These are phyloP conservation scores for Metschnikowia corniflorae DNA, from an alignment of 805 yeast species.

Conservation along the genomic window DNA sequence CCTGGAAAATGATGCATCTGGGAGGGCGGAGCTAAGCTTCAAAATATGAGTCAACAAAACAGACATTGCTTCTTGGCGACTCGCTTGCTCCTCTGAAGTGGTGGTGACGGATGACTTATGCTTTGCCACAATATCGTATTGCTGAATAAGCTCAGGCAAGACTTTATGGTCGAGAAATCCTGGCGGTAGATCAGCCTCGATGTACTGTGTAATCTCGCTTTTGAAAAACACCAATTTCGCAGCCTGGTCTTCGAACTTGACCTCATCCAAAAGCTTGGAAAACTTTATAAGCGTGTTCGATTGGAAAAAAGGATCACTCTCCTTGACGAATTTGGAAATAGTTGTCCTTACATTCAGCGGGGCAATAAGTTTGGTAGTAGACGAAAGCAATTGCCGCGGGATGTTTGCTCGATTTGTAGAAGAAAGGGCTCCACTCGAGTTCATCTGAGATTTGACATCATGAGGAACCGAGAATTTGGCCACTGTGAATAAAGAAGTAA, in stretches of 20 bases:
- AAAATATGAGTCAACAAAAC: conserved; percentile 41
- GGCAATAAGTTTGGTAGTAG: conserved; percentile 38
- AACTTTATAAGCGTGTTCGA: conserved; percentile 49
- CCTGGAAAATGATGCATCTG: conserved; percentile 34
- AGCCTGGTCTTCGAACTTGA: conserved; percentile 49
- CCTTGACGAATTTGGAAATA: conserved; percentile 27
- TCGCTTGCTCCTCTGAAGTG: conserved; percentile 27
- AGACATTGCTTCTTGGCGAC: conserved; percentile 36
- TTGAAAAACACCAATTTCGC: conserved; percentile 50
- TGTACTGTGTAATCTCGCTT: conserved; percentile 25
- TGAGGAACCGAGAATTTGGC: conserved; percentile 3
- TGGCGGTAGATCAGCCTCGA: conserved; percentile 38
- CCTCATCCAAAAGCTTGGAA: conserved; percentile 50
- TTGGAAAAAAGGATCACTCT: conserved; percentile 22
- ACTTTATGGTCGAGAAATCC: conserved; percentile 56
- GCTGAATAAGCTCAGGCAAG: conserved; percentile 64
- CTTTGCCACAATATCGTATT: conserved; percentile 27
- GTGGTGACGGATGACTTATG: conserved; percentile 26
- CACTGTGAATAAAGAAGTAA: conserved; percentile 44
- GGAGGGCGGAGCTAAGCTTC: conserved; percentile 29
- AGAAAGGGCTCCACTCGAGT: background rate
- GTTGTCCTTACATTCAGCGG: conserved; percentile 29
- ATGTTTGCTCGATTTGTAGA: conserved; percentile 16
- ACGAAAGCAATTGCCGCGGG: conserved; percentile 36
- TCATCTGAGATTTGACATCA: background rate